Base-by-base conservation (phyloP, 208 protist species). In the Trypanosoma lewisi region DNA sequence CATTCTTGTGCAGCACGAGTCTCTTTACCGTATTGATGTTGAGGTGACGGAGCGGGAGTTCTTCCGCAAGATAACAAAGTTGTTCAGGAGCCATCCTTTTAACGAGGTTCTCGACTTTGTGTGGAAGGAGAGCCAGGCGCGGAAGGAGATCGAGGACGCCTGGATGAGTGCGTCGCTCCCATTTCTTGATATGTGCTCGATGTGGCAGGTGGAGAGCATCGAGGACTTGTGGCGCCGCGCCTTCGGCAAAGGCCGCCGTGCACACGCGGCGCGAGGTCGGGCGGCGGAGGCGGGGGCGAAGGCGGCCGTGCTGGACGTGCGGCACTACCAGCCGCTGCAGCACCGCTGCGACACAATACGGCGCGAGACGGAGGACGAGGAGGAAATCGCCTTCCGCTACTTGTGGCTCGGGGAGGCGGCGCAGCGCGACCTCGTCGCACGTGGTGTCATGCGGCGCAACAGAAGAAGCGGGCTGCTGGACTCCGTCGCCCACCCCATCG, bases 281-380 rank as follows among this genome's bases (percentile, higher is more conserved):
- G 9, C 7, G 9, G 1, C 6, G 7, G 4, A n/a, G 48, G 48
- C 25, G 25, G 27, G 16, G 8, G 23, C 4, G 9, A 25, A 12
- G 8, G 14, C 45, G 19, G 23, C 16, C 47, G 9, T 0, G 36
- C 42, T 83, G 17, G 68, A 85, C 34, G 67, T 82, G 30, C 58
- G 63, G 57, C 71, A 73, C 23, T 81, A 82, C 19, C 73, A 73
- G 19, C 83, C 87, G 39, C 80, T 94, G 49, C 75, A 61, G 79
- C 68, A 87, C n/a, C 78, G 78, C 19, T 71, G 74, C 11, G 64
- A 75, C n/a, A 73, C 66, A 0, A 84, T 94, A 56, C 82, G 83
- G 36, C 54, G 65, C 3, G 87, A 94, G 51, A 91, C 82, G 36
- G 73, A 85, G 62, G 71, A 51, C 16, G 87, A 94, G 62, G 78